phyloP scores from a whole-genome alignment of 345 rosid genomes.

The Populus pruinosa region DNA sequence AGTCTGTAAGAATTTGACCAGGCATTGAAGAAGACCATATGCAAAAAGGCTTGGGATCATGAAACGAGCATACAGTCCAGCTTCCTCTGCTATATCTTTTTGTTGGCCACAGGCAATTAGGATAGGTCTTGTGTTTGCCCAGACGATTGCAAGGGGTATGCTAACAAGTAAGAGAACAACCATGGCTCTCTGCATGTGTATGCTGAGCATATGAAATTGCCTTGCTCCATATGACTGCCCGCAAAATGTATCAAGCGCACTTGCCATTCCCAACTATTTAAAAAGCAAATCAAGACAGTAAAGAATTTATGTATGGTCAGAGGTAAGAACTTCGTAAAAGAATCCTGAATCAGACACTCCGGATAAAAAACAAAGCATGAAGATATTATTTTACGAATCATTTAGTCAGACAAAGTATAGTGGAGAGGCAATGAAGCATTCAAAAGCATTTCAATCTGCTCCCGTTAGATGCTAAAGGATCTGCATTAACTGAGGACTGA shows the following conservation, averaged over 20 bases:
- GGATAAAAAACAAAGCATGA: too few species aligned
- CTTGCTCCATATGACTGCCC: slow-evolving; percentile 86
- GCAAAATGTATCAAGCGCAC: slow-evolving; percentile 80
- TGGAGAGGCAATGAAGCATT: too few species aligned
- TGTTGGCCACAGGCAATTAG: slow-evolving; percentile 54
- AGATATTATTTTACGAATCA: too few species aligned
- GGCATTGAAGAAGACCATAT: slow-evolving; percentile 68
- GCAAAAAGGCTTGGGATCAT: slow-evolving; percentile 80
- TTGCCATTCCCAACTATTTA: slow-evolving; percentile 71
- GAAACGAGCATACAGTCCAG: slow-evolving; percentile 57
- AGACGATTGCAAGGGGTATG: slow-evolving; percentile 62
- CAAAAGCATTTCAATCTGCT: too few species aligned
- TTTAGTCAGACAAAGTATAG: too few species aligned
- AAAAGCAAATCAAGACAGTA: not conserved
- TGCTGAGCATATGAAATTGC: slow-evolving; percentile 58
- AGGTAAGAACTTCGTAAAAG: too few species aligned
- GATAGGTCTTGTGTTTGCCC: slow-evolving; percentile 57
- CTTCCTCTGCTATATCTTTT: slow-evolving; percentile 42
- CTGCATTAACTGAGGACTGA: too few species aligned
- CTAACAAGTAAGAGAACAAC: slow-evolving; percentile 53
- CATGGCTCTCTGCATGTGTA: slow-evolving; percentile 78
- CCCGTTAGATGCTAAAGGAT: too few species aligned
- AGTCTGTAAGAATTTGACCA: slow-evolving; percentile 63
- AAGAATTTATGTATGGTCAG: too few species aligned
- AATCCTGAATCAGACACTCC: too few species aligned